phyloP scores from a whole-genome alignment of 2,329 filamentous ascomycete genomes.

The Colletotrichum sidae region DNA sequence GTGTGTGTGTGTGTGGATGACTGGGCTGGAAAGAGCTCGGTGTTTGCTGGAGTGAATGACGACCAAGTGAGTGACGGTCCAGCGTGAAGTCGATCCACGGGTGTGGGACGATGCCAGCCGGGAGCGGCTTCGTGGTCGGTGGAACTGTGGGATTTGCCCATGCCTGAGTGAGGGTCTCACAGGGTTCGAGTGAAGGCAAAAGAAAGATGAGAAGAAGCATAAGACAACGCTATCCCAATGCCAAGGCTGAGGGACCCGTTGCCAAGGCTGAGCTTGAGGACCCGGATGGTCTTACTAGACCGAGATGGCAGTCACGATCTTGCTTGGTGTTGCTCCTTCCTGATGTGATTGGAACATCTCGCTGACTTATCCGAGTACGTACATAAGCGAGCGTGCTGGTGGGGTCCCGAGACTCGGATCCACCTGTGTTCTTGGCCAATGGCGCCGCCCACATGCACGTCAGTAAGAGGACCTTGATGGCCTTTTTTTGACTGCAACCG shows the following conservation, averaged over 20 bases:
- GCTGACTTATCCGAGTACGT: background rate
- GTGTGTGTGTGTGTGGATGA: no score
- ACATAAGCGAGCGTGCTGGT: background rate
- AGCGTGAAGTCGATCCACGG: background rate
- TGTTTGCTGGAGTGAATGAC: no score
- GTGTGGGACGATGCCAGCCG: background rate
- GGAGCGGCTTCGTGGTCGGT: no score
- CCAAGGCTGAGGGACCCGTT: conserved; percentile 35
- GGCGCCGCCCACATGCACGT: conserved; percentile 13
- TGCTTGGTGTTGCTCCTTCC: conserved; percentile 5
- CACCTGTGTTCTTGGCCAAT: conserved; percentile 3
- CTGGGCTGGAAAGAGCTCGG: no score
- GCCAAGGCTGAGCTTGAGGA: conserved; percentile 33
- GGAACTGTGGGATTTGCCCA: background rate
- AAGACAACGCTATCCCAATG: conserved; percentile 29
- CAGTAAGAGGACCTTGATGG: conserved; percentile 35
- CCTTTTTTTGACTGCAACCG: conserved; percentile 9
- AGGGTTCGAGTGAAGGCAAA: conserved; percentile 10
- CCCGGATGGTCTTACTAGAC: conserved; percentile 23
- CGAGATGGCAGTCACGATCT: conserved; percentile 14
- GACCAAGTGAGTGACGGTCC: no score
- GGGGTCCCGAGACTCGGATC: background rate
- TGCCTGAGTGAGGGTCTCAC: no score
- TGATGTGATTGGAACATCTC: conserved; percentile 17
- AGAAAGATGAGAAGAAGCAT: conserved; percentile 16